A percentile compares a stretch with the other conserved stretches of the same genome.
These are phyloP conservation scores for Raffaelea ambrosiae DNA, from an alignment of 2,329 filamentous ascomycete genomes.

Conservation along the genomic window DNA sequence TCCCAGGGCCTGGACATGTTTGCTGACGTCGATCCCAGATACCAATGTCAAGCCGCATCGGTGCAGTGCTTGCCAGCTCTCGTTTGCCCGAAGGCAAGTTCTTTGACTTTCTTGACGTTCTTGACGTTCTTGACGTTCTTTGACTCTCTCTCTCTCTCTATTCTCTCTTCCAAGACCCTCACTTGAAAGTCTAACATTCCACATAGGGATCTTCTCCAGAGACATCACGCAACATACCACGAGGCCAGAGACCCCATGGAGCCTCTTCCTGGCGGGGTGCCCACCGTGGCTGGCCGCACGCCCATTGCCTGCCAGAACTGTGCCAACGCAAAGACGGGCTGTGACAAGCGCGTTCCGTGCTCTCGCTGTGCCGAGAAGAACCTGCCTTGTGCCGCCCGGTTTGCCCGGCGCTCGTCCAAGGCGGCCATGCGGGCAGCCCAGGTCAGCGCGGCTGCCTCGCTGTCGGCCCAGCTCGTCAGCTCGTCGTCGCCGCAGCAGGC, in stretches of 20 bases:
- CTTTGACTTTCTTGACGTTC: too few relatives aligned
- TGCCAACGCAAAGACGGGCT: constrained; percentile 41
- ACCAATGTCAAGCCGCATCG: constrained; percentile 47
- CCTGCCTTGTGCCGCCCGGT: constrained; percentile 38
- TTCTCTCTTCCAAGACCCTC: too few relatives aligned
- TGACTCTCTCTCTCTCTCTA: not conserved
- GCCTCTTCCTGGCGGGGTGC: constrained; percentile 31
- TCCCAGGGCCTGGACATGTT: not conserved
- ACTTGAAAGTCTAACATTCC: not conserved
- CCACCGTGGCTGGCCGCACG: constrained; percentile 31
- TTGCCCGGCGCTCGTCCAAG: constrained; percentile 42
- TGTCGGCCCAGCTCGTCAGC: constrained; percentile 13
- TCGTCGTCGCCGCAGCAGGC: constrained; percentile 15
- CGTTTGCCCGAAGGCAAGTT: constrained; percentile 38
- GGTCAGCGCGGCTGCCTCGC: constrained; percentile 24
- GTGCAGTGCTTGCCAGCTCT: constrained; percentile 39
- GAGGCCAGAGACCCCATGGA: constrained; percentile 38
- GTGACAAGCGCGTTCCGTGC: constrained; percentile 41
- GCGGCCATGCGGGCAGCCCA: constrained; percentile 34
- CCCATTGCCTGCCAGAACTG: constrained; percentile 43
- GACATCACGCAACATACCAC: constrained; percentile 44
- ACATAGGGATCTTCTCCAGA: constrained; percentile 39
- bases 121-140: too few relatives aligned
- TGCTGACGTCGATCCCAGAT: constrained; percentile 25
- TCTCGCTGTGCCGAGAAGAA: constrained; percentile 40